phyloP scores from a whole-genome alignment of 1,284 basidiomycete species.

The Irpex sp. region DNA sequence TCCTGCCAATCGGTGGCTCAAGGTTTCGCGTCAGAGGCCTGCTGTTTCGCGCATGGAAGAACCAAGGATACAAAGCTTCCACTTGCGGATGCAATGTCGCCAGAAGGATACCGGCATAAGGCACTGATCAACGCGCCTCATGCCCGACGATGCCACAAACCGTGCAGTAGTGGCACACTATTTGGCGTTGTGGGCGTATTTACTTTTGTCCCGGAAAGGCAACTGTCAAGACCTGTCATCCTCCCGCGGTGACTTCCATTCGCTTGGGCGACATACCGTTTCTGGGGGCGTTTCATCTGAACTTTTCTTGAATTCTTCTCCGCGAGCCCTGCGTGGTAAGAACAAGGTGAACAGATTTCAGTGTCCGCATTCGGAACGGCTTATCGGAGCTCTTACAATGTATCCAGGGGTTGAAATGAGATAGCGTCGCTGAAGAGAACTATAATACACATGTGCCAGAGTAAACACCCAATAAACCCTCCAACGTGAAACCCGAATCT shows the following conservation, averaged over 20 bases:
- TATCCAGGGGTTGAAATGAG: neutral
- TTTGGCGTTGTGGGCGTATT: neutral
- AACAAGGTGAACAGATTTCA: neutral
- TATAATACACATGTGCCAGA: neutral
- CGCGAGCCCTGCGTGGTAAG: neutral
- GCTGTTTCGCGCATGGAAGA: neutral
- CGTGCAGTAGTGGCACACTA: neutral
- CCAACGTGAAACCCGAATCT: neutral
- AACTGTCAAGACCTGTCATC: neutral
- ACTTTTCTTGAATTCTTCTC: neutral
- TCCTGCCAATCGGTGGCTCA: too few species aligned
- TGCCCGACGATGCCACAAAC: neutral
- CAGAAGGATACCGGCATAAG: neutral
- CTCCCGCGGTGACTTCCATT: neutral
- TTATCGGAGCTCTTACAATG: neutral
- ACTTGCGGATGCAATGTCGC: neutral
- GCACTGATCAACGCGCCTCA: neutral
- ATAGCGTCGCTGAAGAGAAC: neutral
- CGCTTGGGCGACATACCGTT: neutral
- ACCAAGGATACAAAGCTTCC: neutral
- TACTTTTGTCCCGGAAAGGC: neutral
- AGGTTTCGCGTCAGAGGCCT: neutral
- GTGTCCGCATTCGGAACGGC: neutral
- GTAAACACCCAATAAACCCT: neutral
- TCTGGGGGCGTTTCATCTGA: neutral